Percentiles rank a stretch among this genome's conserved stretches.
These are phyloP conservation scores for Carex scoparia DNA, from an alignment of 176 grass and related monocot species.

Conservation along the genomic window DNA sequence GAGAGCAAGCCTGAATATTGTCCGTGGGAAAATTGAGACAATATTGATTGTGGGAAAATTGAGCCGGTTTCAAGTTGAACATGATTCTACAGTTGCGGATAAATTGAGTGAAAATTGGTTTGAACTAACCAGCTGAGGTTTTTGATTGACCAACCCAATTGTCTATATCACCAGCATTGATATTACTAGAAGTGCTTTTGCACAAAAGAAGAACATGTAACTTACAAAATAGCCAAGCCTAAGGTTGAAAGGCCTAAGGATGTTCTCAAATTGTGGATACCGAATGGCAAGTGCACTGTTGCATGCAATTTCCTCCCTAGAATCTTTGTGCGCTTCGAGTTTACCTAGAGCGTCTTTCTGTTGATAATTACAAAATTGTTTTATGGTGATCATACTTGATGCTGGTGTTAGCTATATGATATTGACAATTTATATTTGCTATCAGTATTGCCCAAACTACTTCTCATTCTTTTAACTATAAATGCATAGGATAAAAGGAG, in stretches of 20 bases:
- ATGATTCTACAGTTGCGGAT: neutral
- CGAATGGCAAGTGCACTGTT: neutral
- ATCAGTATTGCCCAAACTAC: neutral
- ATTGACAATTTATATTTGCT: slow-evolving; percentile 7
- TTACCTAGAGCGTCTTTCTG: neutral
- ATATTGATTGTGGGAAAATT: neutral
- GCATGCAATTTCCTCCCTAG: slow-evolving; percentile 4
- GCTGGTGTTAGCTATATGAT: neutral
- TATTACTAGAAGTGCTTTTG: neutral
- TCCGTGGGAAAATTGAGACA: neutral
- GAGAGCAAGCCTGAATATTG: neutral
- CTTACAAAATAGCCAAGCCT: slow-evolving; percentile 22
- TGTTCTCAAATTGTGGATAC: slow-evolving; percentile 19
- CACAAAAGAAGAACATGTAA: neutral
- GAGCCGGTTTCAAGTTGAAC: neutral
- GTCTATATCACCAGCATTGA: neutral
- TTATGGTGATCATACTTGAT: neutral
- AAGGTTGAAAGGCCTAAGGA: slow-evolving; percentile 17
- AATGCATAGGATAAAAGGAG: neutral
- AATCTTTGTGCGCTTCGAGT: neutral
- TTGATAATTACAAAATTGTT: neutral
- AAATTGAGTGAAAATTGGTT: neutral
- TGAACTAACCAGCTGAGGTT: neutral
- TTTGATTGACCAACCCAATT: neutral
- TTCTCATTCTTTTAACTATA: neutral